phyloP scores from a whole-genome alignment of 306 rosid genomes.

The Parietaria judaica region DNA sequence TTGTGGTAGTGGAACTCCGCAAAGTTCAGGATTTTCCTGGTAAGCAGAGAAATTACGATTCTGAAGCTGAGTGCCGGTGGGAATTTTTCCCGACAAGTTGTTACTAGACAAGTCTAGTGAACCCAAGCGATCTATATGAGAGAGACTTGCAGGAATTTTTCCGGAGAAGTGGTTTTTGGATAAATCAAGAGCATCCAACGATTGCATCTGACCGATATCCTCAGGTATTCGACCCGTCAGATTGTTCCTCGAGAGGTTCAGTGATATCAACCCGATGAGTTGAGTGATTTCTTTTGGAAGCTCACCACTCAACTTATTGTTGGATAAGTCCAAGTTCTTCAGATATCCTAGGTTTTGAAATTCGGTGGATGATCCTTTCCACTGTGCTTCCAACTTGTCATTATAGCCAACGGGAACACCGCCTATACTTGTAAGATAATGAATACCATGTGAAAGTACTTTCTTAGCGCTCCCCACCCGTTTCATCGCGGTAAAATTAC shows the following conservation, averaged over 20 bases:
- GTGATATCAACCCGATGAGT: background rate
- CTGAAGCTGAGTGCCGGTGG: conserved; percentile 8
- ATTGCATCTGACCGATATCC: conserved; percentile 1
- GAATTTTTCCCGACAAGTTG: conserved; percentile 3
- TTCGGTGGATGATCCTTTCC: no score
- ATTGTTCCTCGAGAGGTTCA: conserved; percentile 18
- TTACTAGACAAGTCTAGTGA: no score
- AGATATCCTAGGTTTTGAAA: no score
- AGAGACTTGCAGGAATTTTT: background rate
- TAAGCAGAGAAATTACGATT: background rate
- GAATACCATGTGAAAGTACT: no score
- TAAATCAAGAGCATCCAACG: conserved; percentile 1
- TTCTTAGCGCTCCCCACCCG: background rate
- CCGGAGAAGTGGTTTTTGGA: conserved; percentile 1
- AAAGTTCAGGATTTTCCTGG: background rate
- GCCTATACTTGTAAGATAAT: background rate
- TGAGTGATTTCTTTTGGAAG: conserved; percentile 15
- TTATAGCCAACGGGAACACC: no score
- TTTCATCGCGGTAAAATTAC: background rate
- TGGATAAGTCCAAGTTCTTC: conserved; percentile 9
- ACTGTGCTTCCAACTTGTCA: no score
- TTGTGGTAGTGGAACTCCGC: conserved; percentile 5
- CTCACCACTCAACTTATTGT: conserved; percentile 5
- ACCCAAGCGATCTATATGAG: background rate
- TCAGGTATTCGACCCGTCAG: background rate